Base-by-base conservation (phyloP, 139 green algal genomes). In the Haematococcus sp. region DNA sequence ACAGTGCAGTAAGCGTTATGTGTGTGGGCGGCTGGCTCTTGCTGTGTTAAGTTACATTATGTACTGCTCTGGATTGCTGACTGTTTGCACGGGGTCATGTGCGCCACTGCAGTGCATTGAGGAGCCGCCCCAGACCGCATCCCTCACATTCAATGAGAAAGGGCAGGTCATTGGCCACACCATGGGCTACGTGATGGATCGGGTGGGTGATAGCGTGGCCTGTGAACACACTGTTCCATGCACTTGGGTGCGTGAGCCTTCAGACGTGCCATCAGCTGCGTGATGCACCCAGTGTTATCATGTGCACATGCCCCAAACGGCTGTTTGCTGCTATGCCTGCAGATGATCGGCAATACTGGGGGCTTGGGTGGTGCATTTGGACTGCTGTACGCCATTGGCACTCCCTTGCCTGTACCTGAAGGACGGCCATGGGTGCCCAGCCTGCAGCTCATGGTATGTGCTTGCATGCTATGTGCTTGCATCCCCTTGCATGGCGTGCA, bases 361-460 rank as follows among this genome's bases (percentile, higher is more conserved):
- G 87, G 87, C 20, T 76, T 91, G 33, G 84, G 87, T 28, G 87
- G 84, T 20, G 82, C 83, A 3, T 88, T 88, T 71, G 87, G 84
- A 0, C 71, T 91, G 33, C 68, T 91, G 33, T 86, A 79, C 46
- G 82, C 70, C 13, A 77, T 88, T 28, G 87, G 82, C 1, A 63
- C 56, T 3, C 70, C 77, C 9, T 63, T 88, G 16, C 84, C 86
- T 25, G 86, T 85, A 27, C 84, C 84, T 20, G 84, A 89, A 49
- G 84, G 76, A 49, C 80, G 68, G 52, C 83, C 83, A 25, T 86
- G 63, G 63, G 54, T 27, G 32, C 51, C 63, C 49, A 72, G 60
- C 13, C 33, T 66, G 46, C 60, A 66, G 63, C 71, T 66, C 40
- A 49, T 49, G 40, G 40, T 49, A 49, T 7, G 40, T 49, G 40